Conservation (phyloP, 1,139 yeast species). For the Chernovozyma sophiae-reginae region DNA sequence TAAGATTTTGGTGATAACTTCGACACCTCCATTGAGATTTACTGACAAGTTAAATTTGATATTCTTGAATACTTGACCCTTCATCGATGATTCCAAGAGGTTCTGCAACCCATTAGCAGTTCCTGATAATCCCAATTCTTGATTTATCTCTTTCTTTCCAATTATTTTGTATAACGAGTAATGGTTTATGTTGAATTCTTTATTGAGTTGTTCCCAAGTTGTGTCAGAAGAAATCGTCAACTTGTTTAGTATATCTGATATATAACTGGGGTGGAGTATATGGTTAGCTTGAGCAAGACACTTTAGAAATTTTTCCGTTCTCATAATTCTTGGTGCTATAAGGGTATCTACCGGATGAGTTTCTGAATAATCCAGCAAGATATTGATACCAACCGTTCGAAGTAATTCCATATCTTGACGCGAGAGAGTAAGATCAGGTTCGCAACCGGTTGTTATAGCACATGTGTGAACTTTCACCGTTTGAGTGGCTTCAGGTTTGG, state of each 20-base stretch:
- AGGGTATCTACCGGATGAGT: conserved; percentile 38
- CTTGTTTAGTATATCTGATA: conserved; percentile 37
- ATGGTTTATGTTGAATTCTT: conserved; percentile 25
- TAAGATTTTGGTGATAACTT: conserved; percentile 57
- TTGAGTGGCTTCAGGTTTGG: conserved; percentile 6
- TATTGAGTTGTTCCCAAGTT: conserved; percentile 18
- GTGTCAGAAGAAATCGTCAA: conserved; percentile 9
- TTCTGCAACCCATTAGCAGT: conserved; percentile 17
- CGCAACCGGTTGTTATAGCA: conserved; percentile 66
- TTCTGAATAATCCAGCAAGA: conserved; percentile 30
- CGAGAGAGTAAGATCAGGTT: conserved; percentile 35
- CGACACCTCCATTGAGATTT: conserved; percentile 65
- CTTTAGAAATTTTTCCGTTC: conserved; percentile 81
- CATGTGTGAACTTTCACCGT: conserved; percentile 13
- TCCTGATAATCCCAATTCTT: conserved; percentile 28
- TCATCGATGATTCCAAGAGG: conserved; percentile 21
- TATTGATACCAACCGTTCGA: conserved; percentile 34
- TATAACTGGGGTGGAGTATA: conserved; percentile 47
- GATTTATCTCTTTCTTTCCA: conserved; percentile 23
- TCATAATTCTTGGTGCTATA: conserved; percentile 71
- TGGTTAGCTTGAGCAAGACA: conserved; percentile 32
- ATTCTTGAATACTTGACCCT: conserved; percentile 41
- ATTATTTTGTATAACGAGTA: conserved; percentile 35
- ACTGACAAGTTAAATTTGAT: conserved; percentile 53
- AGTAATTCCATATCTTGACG: conserved; percentile 30